Evolutionary conservation across 306 rosid species (phyloP).

Genomic region (Vigna radiata): DNA sequence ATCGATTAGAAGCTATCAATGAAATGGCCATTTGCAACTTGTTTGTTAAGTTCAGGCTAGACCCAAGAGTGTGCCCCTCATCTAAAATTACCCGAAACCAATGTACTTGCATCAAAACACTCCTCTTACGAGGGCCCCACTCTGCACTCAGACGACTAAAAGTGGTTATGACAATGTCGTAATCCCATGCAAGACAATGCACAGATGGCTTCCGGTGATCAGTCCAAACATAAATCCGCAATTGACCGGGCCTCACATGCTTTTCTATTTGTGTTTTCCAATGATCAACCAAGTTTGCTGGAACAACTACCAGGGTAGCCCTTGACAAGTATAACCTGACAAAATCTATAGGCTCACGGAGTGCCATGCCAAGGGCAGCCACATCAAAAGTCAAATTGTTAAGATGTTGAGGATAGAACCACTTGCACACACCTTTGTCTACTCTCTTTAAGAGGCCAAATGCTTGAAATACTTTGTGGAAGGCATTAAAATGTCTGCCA

Average conservation of each 20-base stretch:
- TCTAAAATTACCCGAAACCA: conserved; percentile 95
- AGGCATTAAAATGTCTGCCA: conserved; percentile 55
- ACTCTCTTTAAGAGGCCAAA: conserved; percentile 79
- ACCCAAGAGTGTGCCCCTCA: conserved; percentile 99
- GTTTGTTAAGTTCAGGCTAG: conserved; percentile 87
- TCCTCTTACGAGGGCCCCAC: conserved; percentile 81
- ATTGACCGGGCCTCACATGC: conserved; percentile 80
- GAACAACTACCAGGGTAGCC: conserved; percentile 94
- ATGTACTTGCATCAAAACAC: conserved; percentile 84
- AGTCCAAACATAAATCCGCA: conserved; percentile 74
- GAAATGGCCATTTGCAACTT: conserved; percentile 98
- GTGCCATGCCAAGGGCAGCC: conserved; percentile 84
- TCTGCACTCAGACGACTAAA: conserved; percentile 94
- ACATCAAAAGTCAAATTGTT: conserved; percentile 80
- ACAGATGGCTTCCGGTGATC: conserved; percentile 79
- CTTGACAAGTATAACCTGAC: conserved; percentile 82
- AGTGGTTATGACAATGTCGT: conserved; percentile 92
- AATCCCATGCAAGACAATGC: conserved; percentile 96
- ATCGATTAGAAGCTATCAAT: conserved; percentile 87
- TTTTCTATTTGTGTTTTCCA: conserved; percentile 94
- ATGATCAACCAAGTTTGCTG: conserved; percentile 87
- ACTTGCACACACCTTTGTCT: conserved; percentile 69
- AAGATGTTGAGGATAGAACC: conserved; percentile 85
- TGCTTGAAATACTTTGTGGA: conserved; percentile 75
- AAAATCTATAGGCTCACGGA: conserved; percentile 77